Percentiles rank a stretch among this genome's conserved stretches.
These are phyloP conservation scores for Podaxis rugospora DNA, from an alignment of 768 basidiomycete genomes.

Conservation along the genomic window DNA sequence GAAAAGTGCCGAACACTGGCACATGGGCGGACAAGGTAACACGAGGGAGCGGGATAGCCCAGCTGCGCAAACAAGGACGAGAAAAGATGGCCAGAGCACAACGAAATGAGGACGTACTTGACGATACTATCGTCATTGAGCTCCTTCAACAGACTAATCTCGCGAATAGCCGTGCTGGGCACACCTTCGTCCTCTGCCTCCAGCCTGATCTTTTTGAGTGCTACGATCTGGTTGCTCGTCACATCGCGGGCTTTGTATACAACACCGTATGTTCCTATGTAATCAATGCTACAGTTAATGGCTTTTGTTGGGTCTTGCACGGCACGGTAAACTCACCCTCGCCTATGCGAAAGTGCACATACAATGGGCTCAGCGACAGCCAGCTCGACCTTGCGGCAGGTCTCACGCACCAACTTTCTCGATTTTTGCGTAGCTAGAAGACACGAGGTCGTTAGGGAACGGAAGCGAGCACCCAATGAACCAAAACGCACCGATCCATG, in stretches of 20 bases:
- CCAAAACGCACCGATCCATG: constrained; percentile 20
- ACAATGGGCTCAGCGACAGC: constrained; percentile 14
- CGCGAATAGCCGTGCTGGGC: constrained; percentile 95
- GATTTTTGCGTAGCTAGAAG: constrained; percentile 85
- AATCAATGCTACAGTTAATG: constrained; percentile 5
- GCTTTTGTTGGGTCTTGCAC: background rate
- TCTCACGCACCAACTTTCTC: constrained; percentile 91
- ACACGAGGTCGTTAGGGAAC: constrained; percentile 11
- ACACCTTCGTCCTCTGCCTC: constrained; percentile 99
- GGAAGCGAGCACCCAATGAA: constrained; percentile 11
- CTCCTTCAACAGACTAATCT: constrained; percentile 96
- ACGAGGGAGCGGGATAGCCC: background rate
- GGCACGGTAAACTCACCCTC: constrained; percentile 30
- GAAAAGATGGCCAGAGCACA: background rate
- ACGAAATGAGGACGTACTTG: constrained; percentile 44
- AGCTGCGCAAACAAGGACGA: no score
- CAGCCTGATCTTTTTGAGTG: constrained; percentile 96
- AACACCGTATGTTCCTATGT: constrained; percentile 92
- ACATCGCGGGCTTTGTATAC: constrained; percentile 95
- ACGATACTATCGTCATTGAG: constrained; percentile 96
- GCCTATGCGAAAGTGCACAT: constrained; percentile 25
- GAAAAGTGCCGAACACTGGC: background rate
- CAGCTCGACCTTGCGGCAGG: constrained; percentile 8
- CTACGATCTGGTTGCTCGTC: constrained; percentile 78
- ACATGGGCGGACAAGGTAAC: background rate